Base-by-base conservation (phyloP, 441 rosid species). In the Theobroma grandiflorum region DNA sequence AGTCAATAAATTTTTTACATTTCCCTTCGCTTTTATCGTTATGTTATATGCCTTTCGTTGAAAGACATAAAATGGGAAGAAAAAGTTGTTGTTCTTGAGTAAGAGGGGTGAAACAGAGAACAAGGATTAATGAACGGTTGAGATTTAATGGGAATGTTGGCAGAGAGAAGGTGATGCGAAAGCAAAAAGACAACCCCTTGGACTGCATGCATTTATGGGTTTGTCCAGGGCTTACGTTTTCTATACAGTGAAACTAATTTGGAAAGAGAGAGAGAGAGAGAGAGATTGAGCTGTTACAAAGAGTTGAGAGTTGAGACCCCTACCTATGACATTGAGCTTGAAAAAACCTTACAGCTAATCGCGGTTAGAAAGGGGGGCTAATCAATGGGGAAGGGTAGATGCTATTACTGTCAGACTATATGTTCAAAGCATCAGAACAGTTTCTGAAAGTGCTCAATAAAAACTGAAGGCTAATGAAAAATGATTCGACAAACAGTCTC, bases 371-470 rank as follows among this genome's bases (percentile, higher is more conserved):
- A 68, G 20, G n/a, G 55, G 55, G n/a, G 11, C 74, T 45, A 69
- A 65, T n/a, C 31, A 65, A 65, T 65, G 47, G 33, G 55, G 31
- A 26, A 14, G 65, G 8, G 12, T 16, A 50, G 26, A 52, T 52
- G 75, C 47, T 72, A 52, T 52, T 52, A 18, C 35, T 52, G 63
- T 52, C 59, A n/a, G 43, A 10, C 11, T 40, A 40, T 18, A 31
- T 14, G 18, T 70, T 47, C 43, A 33, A 72, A 53, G 10, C 45
- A 53, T 72, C 16, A 1, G 7, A 72, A 35, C 75, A 52, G 63
- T 72, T 72, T 18, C 8, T 53, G 62, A 72, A 72, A 72, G 62
- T 72, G 75, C 75, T 72, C 47, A 72, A 72, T 26, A 52, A 72
- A 14, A 57, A 40, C 42, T 49, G 42, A 47, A 63, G 12, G 38